Base-by-base conservation (phyloP, 495 filamentous ascomycete genomes). In the Lasiosphaeria miniovina region DNA sequence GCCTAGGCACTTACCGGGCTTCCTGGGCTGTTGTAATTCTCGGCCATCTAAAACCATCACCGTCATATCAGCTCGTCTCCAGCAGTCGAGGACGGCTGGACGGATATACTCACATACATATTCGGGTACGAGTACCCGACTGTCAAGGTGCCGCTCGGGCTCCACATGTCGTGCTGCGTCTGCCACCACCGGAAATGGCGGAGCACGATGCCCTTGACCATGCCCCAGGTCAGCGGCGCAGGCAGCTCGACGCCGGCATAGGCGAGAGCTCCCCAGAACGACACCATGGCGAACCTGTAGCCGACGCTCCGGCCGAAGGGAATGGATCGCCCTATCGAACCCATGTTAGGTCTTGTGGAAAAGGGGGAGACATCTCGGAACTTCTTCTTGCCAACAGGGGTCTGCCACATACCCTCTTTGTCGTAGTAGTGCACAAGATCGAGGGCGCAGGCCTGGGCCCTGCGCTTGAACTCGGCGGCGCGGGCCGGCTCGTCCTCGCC, bases 241-340 rank as follows among this genome's bases (percentile, higher is more conserved):
- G 89, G 87, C 12, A 90, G 79, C 43, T 89, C 85, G 52, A 90
- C 84, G 59, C 85, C 85, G 2, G 88, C 89, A 64, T 89, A 90
- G 4, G 84, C 89, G 35, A 90, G 69, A 7, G 88, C 86, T 32
- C 87, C 87, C 88, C 88, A 93, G 75, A 92, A 92, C 8, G 83
- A 87, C 8, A 85, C 85, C 87, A 91, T 91, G 35, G 88, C 89
- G 68, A 90, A 91, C 36, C 88, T 80, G 71, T 93, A 93, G 24
- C 87, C 89, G 49, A 91, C 82, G 31, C 84, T 88, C 12, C 89
- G 80, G 31, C 89, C 89, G 62, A 91, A 93, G 17, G 89, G 88
- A 41, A 90, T 88, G 5, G 86, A 77, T 3, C 83, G 76, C n/a
- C 82, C 80, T 73, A 36, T 11, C 46, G 43, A 38, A 24, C 24